Base-by-base conservation (phyloP, 2,329 filamentous ascomycete genomes). In the Juglanconis sp. region DNA sequence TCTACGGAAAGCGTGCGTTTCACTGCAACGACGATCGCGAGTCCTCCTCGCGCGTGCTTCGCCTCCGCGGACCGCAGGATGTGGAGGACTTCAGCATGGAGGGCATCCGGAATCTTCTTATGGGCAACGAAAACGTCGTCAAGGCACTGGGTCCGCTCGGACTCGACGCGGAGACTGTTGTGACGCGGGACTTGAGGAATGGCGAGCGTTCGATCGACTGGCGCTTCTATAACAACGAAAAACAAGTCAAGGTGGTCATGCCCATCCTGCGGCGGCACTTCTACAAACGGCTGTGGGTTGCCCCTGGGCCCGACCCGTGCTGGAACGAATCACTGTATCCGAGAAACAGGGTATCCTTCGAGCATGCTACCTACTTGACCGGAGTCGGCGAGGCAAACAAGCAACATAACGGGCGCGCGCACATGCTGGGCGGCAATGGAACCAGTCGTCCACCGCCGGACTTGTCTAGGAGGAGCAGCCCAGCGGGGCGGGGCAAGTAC, bases 191-290 rank as follows among this genome's bases (percentile, higher is more conserved):
- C 3, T n/a, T 47, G 3, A 17, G 42, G 9, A 38, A 5, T 15
- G 31, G 46, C 24, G 8, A 42, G 46, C 36, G 35, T 8, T 4
- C 24, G 36, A 42, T 57, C n/a, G 42, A 56, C 4, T 57, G 46
- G 46, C 54, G 54, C 35, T 57, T 56, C 17, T 56, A 38, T 34
- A 34, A 38, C 53, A 56, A 56, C 31, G 10, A 56, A 4, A 48
- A 17, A 34, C 53, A 56, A 32, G 15, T n/a, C n/a, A 24, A 24
- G 42, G 42, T 48, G 24, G 42, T 48, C 13, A n/a, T 56, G 3
- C 42, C 34, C 24, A 24, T 56, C 7, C 11, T 56, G 32, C 46
- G 53, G 44, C 53, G 44, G 42, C n/a, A 31, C 17, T 57, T 57
- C 10, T 31, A 44, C 7, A 30, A 36, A 15, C 7, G 11, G 31